A percentile compares a stretch with the other conserved stretches of the same genome.
These are phyloP conservation scores for Pseudocercospora eumusae DNA, from an alignment of 2,329 filamentous ascomycete species.

Conservation along the genomic window DNA sequence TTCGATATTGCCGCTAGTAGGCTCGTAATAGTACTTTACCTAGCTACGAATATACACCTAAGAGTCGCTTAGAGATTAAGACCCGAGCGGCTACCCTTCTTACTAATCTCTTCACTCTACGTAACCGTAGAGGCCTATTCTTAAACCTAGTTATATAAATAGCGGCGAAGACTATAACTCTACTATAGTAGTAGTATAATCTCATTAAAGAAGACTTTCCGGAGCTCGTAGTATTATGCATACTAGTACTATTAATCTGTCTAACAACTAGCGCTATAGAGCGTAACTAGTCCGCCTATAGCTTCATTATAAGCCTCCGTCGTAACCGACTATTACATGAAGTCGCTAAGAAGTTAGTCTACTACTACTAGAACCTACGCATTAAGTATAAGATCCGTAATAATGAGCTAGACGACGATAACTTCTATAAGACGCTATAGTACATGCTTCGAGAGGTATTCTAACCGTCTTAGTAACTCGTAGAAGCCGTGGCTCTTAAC, in stretches of 20 bases:
- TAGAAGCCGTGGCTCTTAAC: too few relatives aligned
- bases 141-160: background rate
- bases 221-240: background rate
- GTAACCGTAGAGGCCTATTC: background rate
- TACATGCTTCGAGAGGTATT: background rate
- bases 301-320: background rate
- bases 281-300: slow-evolving; percentile 3
- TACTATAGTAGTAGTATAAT: background rate
- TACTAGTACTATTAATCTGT: slow-evolving; percentile 1
- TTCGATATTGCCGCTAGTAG: background rate
- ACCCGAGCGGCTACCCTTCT: background rate
- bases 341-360: background rate
- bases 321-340: background rate
- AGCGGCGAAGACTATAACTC: background rate
- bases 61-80: background rate
- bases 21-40: background rate
- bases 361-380: background rate
- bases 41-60: background rate
- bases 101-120: background rate
- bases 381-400: background rate
- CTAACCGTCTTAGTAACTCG: background rate
- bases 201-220: background rate
- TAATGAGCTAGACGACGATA: background rate
- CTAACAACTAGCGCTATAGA: background rate
- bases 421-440: background rate